Evolutionary conservation across 768 basidiomycete genomes (phyloP).

Genomic region (Xerocomellus intermedius): DNA sequence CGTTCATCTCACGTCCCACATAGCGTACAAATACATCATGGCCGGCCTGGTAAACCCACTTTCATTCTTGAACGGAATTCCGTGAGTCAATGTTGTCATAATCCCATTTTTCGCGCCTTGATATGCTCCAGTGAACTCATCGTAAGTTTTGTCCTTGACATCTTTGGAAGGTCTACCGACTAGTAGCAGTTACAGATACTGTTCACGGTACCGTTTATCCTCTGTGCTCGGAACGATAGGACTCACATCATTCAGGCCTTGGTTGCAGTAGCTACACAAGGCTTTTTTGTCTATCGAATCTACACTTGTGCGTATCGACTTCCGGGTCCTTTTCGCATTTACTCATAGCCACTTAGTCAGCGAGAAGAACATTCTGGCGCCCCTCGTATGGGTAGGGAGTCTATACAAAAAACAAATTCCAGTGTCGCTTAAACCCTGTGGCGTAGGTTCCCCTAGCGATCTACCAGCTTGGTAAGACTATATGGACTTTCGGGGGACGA

Average conservation of each 20-base stretch:
- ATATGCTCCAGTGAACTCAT: constrained; percentile 1
- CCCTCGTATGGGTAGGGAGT: constrained; percentile 11
- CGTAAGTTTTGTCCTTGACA: background rate
- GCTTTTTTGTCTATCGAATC: constrained; percentile 14
- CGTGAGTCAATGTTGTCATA: constrained; percentile 1
- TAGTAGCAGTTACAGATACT: constrained; percentile 4
- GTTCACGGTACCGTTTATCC: background rate
- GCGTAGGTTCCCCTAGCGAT: background rate
- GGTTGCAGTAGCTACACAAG: constrained; percentile 4
- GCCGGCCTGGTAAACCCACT: background rate
- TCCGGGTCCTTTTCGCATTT: too few relatives aligned
- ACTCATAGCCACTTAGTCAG: constrained; percentile 6
- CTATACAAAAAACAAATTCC: background rate
- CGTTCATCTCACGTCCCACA: background rate
- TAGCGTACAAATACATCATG: constrained; percentile 11
- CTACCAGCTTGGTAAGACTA: constrained; percentile 12
- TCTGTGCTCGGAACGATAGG: too few relatives aligned
- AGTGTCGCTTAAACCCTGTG: background rate
- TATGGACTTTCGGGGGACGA: fast-evolving
- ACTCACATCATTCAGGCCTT: constrained; percentile 2
- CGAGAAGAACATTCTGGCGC: constrained; percentile 1
- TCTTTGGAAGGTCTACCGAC: background rate
- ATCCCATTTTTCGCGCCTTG: background rate
- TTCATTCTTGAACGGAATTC: background rate
- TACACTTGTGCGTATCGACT: constrained; percentile 3